Evolutionary conservation across 257 asterid species (phyloP), one percentile per base, ranked within the genome.

Genomic region (Salvia rosmarinus): DNA sequence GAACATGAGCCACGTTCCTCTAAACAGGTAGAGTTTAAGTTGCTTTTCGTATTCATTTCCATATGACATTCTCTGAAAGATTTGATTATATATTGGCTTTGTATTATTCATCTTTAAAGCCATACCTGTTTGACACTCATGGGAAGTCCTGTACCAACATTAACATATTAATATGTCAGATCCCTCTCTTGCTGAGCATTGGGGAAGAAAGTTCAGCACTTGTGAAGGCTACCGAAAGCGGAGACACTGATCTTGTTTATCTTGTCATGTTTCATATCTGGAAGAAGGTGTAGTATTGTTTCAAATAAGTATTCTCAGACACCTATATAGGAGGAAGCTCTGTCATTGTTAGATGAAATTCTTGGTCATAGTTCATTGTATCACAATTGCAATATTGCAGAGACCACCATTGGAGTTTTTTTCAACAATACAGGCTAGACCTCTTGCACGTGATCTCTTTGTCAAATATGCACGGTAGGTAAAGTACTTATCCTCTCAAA

Each of bases 221-320:
- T n/a, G 23, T 72, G 69, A 95, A 95, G 88, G 90, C 97, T 50
- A 81, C 85, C 35, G 97, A 95, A 83, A 85, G 95, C 68, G 98
- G 99, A 59, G 99, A 95, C 78, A 95, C 98, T 12, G 99, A 95
- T 88, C 96, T 95, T 37, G 91, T 91, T 46, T 95, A 91, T 78
- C 99, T 95, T 75, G 99, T 91, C 70, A 78, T 95, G 79, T 92
- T 95, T 74, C 97, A 95, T 77, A 84, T 91, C 67, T 85, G 96
- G 97, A 90, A 83, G 73, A 95, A 95, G 99, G 99, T 91, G 72
- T 47, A 61, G 30, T 64, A 59, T 77, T 40, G 69, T 60, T 72
- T 54, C 55, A 64, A 68, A 37, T 65, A 50, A 39, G 63, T 76
- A 54, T 70, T 40, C 46, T 68, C 68, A 23, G 35, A 66, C 21